Evolutionary conservation across 768 basidiomycete species (phyloP), one percentile per base, ranked within the genome.

Genomic region (Chalciporus sphaerocephalus): DNA sequence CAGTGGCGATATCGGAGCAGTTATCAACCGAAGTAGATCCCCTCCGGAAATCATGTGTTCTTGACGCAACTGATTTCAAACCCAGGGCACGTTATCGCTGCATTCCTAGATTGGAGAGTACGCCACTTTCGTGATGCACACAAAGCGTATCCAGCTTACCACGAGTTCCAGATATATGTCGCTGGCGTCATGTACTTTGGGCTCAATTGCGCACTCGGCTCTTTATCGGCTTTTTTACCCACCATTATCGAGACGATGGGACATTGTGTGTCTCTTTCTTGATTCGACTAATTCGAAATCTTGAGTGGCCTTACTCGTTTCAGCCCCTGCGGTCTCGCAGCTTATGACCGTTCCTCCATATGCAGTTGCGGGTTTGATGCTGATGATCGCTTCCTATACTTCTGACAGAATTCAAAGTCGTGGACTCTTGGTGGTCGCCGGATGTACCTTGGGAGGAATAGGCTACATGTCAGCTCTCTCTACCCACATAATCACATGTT

Each of bases 281-380:
- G n/a, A n/a, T n/a, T 17, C 0, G 3, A 8, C n/a, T 11, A 30
- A 17, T 36, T 13, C 6, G 20, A 18, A 4, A 17, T 15, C 18
- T 23, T 5, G 11, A 17, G 28, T 44, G 28, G 52, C 17, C 10
- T 23, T 24, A 60, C 6, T 8, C 23, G 28, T 41, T 17, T 11
- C 41, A 75, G 74, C 70, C 13, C 56, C 68, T 39, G 76, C 74
- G 4, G 47, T 73, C 35, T 70, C 72, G 0, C 76, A 79, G 52
- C 58, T 79, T 1, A 67, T 77, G 53, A 76, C 76, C 5, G 77
- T 79, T 10, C 75, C 78, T 6, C 79, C 79, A 8, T 79, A 80
- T 50, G 74, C 74, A 6, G 67, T 69, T 4, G 69, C 70, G 1
- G 60, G 73, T 9, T 42, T 67, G 10, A 57, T 75, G 27, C 53